phyloP scores from a whole-genome alignment of 169 alveolate species.

The Eimeria mitis region DNA sequence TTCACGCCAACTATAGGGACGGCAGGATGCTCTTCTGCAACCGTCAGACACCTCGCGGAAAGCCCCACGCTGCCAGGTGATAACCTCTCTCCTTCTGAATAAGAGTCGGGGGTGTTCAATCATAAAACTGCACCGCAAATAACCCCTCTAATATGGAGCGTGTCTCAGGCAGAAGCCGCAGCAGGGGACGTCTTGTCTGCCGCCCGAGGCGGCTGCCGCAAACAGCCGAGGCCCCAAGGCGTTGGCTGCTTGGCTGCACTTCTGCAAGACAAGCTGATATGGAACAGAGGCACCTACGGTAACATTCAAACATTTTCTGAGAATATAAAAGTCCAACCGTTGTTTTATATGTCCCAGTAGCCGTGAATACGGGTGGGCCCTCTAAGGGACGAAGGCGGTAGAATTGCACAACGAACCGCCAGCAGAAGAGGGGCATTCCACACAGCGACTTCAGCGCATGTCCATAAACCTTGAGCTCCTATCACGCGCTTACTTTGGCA shows the following conservation, averaged over 20 bases:
- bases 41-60: conserved; percentile 14
- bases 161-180: background rate
- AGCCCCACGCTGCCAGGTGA: conserved; percentile 53
- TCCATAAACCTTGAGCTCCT: background rate
- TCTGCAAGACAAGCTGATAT: background rate
- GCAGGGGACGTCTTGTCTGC: background rate
- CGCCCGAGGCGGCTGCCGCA: conserved; percentile 51
- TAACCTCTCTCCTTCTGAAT: background rate
- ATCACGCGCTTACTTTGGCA: background rate
- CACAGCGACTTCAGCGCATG: background rate
- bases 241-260: conserved; percentile 39
- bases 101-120: background rate
- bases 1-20: background rate
- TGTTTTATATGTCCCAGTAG: background rate
- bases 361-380: background rate
- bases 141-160: background rate
- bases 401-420: background rate
- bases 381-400: background rate
- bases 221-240: conserved; percentile 47
- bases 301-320: background rate
- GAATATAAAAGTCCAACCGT: background rate
- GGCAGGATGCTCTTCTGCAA: conserved; percentile 24
- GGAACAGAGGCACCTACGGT: background rate
- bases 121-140: background rate
- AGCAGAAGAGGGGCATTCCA: background rate